Percentiles rank a stretch among this genome's conserved stretches.
These are phyloP conservation scores for Microsporum ferrugineum DNA, from an alignment of 2,329 filamentous ascomycete genomes.

Conservation along the genomic window DNA sequence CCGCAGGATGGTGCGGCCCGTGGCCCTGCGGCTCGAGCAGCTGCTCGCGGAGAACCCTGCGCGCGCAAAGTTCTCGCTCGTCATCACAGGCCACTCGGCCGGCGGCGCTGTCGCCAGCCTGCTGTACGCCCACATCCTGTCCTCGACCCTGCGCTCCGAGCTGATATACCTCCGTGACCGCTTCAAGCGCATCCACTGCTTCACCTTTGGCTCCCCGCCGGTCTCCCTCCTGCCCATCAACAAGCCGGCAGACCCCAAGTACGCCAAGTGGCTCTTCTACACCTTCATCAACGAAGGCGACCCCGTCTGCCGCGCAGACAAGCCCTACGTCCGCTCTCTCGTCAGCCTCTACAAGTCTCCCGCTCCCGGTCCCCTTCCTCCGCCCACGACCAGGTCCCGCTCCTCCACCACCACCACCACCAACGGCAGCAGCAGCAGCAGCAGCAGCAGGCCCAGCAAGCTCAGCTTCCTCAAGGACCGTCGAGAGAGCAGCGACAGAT, in stretches of 20 bases:
- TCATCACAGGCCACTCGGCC: conserved; percentile 79
- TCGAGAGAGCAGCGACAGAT: background rate
- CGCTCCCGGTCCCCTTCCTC: conserved; percentile 40
- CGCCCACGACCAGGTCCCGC: conserved; percentile 10
- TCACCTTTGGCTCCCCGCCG: conserved; percentile 76
- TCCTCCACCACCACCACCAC: conserved; percentile 7
- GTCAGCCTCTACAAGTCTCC: conserved; percentile 59
- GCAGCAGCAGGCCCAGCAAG: conserved; percentile 6
- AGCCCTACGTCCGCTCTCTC: conserved; percentile 60
- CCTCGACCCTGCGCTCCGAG: conserved; percentile 48
- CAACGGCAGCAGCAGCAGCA: no score
- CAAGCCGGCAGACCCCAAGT: conserved; percentile 42
- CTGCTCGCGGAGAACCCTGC: conserved; percentile 61
- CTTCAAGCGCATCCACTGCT: conserved; percentile 71
- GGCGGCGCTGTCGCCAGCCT: conserved; percentile 73
- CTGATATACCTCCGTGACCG: conserved; percentile 56
- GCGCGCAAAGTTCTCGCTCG: conserved; percentile 54
- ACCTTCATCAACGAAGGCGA: conserved; percentile 80
- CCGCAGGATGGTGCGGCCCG: conserved; percentile 59
- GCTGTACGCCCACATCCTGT: conserved; percentile 72
- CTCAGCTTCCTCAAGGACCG: conserved; percentile 6
- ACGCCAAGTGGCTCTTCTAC: conserved; percentile 61
- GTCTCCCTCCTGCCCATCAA: conserved; percentile 58
- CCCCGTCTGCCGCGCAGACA: conserved; percentile 65
- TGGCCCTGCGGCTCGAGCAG: conserved; percentile 57